A percentile compares a stretch with the other conserved stretches of the same genome.
Evolutionary conservation across 371 early-diverging fungal species (phyloP).

Genomic region (Mucor ambiguus): DNA sequence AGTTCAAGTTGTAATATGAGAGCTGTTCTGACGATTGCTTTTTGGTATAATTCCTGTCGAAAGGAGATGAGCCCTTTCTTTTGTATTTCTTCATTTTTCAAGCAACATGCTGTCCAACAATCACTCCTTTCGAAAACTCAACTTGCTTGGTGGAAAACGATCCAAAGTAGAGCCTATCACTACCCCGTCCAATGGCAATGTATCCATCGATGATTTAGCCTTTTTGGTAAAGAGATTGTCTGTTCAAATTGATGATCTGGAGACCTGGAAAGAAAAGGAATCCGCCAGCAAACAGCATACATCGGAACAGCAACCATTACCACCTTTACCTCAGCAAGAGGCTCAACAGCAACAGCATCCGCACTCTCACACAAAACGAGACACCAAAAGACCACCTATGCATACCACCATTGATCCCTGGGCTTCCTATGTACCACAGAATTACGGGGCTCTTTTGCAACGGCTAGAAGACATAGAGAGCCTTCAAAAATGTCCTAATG

Average conservation of each 20-base stretch:
- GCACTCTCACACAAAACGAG: not conserved
- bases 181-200: not conserved
- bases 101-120: slow-evolving; percentile 11
- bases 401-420: slow-evolving; percentile 34
- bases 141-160: slow-evolving; percentile 17
- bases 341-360: not conserved
- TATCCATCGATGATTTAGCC: slow-evolving; percentile 25
- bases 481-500: slow-evolving; percentile 22
- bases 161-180: slow-evolving; percentile 12
- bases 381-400: not conserved
- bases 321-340: slow-evolving; percentile 5
- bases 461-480: slow-evolving; percentile 21
- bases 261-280: slow-evolving; percentile 6
- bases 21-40: slow-evolving; percentile 8
- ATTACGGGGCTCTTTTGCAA: slow-evolving; percentile 33
- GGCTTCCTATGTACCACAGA: slow-evolving; percentile 31
- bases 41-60: not conserved
- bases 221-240: slow-evolving; percentile 27
- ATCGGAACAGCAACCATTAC: slow-evolving; percentile 6
- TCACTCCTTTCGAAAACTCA: slow-evolving; percentile 16
- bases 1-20: slow-evolving; percentile 7
- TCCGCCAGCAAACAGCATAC: slow-evolving; percentile 1
- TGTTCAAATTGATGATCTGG: slow-evolving; percentile 33
- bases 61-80: not conserved
- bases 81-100: not conserved